Evolutionary conservation across 129 eudicot genomes (phyloP).

Genomic region (Arctium lappa): DNA sequence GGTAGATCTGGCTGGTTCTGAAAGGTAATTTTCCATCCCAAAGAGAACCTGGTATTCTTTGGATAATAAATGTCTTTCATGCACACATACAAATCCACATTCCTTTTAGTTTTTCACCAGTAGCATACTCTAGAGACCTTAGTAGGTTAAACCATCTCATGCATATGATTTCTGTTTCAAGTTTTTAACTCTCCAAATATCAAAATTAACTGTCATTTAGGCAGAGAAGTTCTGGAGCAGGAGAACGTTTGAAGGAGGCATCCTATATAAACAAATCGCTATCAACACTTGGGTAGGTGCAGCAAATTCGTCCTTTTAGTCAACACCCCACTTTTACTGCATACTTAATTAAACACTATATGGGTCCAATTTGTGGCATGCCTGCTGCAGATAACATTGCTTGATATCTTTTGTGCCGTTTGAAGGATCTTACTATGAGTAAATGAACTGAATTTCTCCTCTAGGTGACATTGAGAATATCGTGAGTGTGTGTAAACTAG

Average conservation of each 20-base stretch:
- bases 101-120: background rate
- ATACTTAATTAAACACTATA: background rate
- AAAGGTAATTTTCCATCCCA: conserved; percentile 50
- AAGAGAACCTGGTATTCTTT: background rate
- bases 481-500: conserved; percentile 9
- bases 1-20: conserved; percentile 94
- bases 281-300: conserved; percentile 79
- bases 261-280: conserved; percentile 89
- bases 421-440: background rate
- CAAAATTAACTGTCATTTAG: conserved; percentile 31
- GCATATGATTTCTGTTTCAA: background rate
- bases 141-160: conserved; percentile 8
- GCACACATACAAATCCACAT: background rate
- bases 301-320: conserved; percentile 2
- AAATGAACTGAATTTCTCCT: background rate
- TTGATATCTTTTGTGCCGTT: conserved; percentile 1
- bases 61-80: background rate
- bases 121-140: background rate
- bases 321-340: background rate
- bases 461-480: background rate
- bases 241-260: conserved; percentile 91
- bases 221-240: conserved; percentile 91
- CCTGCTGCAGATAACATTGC: background rate
- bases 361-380: background rate
- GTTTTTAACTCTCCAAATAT: conserved; percentile 6